Evolutionary conservation across 1,284 basidiomycete genomes (phyloP), one percentile per base, ranked within the genome.

Genomic region (Tremellales sp.): DNA sequence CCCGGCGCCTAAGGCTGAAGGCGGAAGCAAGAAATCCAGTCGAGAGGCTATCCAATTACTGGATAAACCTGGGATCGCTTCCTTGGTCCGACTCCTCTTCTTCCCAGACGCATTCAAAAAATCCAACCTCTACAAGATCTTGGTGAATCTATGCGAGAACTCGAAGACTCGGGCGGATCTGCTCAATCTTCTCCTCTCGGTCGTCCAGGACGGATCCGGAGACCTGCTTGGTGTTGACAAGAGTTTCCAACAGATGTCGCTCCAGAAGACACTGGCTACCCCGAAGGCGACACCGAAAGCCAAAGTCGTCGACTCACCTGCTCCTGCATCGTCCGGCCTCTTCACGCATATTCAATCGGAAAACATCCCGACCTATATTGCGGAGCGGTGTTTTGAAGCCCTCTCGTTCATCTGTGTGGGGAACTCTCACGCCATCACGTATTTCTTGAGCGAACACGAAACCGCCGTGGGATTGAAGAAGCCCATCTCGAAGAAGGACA

Each of bases 111-210:
- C 92, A 33, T 77, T 90, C 52, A 84, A 84, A 72, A 89, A 91
- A 74, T 86, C 82, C 32, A 76, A 86, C 19, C 78, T 99, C 18
- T 87, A 91, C 73, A 87, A 87, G 67, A 86, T 97, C 2, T 81
- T 99, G 24, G 85, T 89, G 54, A 94, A 98, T 67, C 78, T 99
- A 4, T 97, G 92, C 71, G 92, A 98, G 74, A 98, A 99, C 68
- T 77, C 82, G 2, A 90, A 87, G 67, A 94, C 93, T 2, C 81
- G 94, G 18, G 83, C 82, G 3, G 95, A 99, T 60, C 78, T 98
- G 24, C 87, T 98, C 75, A 93, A 91, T 65, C 79, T 97, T 24
- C 79, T 99, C 16, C 78, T 99, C 10, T 86, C 83, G 53, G 90
- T 98, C 51, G 77, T 98, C 4, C 90, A 97, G 69, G 95, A 97